Percentiles rank a stretch among this genome's conserved stretches.
Conservation (phyloP, 2,329 filamentous ascomycete genomes). For the Graphiopsis chlorocephala region DNA sequence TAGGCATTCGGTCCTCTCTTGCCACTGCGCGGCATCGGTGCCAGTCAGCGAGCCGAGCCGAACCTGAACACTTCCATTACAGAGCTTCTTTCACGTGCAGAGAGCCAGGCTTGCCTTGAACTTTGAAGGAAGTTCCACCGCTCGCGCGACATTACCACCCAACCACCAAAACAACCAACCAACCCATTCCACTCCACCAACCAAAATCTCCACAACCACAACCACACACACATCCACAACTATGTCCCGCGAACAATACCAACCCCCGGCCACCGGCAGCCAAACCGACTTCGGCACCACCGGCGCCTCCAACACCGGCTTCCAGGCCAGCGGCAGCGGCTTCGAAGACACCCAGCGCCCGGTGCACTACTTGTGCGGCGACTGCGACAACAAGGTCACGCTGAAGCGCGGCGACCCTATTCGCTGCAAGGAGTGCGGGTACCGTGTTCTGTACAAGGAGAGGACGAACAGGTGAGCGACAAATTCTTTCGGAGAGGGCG, state of each 20-base stretch:
- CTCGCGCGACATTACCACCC: neutral
- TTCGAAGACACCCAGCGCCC: slow-evolving; percentile 53
- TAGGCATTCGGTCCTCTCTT: slow-evolving; percentile 8
- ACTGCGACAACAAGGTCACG: slow-evolving; percentile 75
- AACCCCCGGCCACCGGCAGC: slow-evolving; percentile 60
- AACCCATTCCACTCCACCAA: slow-evolving; percentile 1
- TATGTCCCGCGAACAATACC: slow-evolving; percentile 68
- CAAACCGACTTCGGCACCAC: slow-evolving; percentile 28
- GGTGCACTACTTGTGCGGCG: slow-evolving; percentile 64
- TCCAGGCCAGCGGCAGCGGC: slow-evolving; percentile 58
- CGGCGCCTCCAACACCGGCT: slow-evolving; percentile 25
- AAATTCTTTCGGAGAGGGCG: neutral
- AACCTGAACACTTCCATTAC: neutral
- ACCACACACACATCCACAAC: slow-evolving; percentile 9
- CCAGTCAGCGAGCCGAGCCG: slow-evolving; percentile 10
- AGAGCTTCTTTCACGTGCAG: slow-evolving; percentile 15
- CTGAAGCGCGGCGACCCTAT: slow-evolving; percentile 78
- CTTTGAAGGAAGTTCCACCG: slow-evolving; percentile 9
- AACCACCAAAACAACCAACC: neutral
- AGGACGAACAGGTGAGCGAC: slow-evolving; percentile 77
- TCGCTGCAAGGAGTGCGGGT: slow-evolving; percentile 87
- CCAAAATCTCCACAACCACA: neutral
- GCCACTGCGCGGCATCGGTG: slow-evolving; percentile 15
- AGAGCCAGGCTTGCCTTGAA: neutral
- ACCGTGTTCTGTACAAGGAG: slow-evolving; percentile 96